These are phyloP conservation scores for Lasiosphaeria ovina DNA, from an alignment of 495 filamentous ascomycete genomes.

Conservation along the genomic window DNA sequence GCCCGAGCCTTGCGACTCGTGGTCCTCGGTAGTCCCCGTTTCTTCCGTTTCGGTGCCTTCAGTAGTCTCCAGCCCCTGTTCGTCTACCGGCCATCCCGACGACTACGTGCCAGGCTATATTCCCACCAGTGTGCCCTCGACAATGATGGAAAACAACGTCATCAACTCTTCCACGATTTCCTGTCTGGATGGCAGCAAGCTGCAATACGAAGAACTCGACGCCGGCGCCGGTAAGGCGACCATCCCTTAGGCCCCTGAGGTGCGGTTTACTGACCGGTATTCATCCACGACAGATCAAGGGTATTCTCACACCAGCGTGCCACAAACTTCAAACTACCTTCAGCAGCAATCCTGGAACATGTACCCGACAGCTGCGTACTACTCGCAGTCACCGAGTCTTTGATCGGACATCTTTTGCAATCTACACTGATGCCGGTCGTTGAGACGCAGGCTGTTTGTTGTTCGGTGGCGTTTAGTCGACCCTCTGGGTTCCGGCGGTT, in stretches of 20 bases:
- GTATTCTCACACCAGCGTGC: constrained; percentile 11
- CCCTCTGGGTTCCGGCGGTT: too few species aligned
- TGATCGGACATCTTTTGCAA: neutral
- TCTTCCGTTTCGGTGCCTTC: constrained; percentile 30
- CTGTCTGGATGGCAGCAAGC: constrained; percentile 17
- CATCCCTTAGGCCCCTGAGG: neutral
- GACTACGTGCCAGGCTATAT: constrained; percentile 39
- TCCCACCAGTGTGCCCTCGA: constrained; percentile 36
- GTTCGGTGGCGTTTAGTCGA: too few species aligned
- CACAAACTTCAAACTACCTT: constrained; percentile 17
- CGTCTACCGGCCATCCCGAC: constrained; percentile 37
- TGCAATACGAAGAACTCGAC: constrained; percentile 26
- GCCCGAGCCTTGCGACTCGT: constrained; percentile 35
- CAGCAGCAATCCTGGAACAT: constrained; percentile 24
- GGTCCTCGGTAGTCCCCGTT: constrained; percentile 30
- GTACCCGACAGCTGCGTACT: constrained; percentile 18
- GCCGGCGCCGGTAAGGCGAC: constrained; percentile 17
- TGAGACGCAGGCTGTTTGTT: too few species aligned
- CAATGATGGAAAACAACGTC: constrained; percentile 33
- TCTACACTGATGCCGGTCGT: too few species aligned
- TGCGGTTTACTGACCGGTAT: constrained; percentile 8
- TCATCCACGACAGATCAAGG: constrained; percentile 4
- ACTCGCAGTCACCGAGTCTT: constrained; percentile 13
- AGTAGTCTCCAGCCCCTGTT: constrained; percentile 42
- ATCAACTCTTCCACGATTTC: constrained; percentile 21